Evolutionary conservation across 208 protist genomes (phyloP).

Genomic region (Acanthamoeba healyi): DNA sequence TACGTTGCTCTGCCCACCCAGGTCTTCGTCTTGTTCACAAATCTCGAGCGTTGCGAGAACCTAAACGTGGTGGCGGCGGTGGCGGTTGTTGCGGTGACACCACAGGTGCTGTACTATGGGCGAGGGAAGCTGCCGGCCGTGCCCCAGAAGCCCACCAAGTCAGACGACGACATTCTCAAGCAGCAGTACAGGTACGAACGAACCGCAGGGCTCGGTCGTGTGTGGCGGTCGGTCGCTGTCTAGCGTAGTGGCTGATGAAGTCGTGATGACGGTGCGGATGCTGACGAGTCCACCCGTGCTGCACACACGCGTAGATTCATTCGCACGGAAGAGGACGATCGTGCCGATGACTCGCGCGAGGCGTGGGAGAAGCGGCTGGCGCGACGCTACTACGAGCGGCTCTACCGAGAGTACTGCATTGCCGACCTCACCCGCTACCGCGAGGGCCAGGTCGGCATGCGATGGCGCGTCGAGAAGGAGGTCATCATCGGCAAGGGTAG

Average conservation of each 20-base stretch:
- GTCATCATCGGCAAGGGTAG: constrained; percentile 75
- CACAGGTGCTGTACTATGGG: constrained; percentile 31
- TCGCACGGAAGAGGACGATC: constrained; percentile 68
- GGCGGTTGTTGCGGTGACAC: neutral
- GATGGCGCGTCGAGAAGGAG: constrained; percentile 74
- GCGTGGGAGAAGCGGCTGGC: constrained; percentile 74
- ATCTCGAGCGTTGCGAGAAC: too few species aligned
- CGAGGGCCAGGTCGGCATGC: constrained; percentile 72
- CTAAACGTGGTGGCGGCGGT: too few species aligned
- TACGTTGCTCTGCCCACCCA: too few species aligned
- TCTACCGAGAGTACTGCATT: constrained; percentile 74
- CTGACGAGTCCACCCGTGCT: too few species aligned
- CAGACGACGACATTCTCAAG: constrained; percentile 65
- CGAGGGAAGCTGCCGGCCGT: constrained; percentile 16
- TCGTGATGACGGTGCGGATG: neutral
- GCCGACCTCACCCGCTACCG: constrained; percentile 69
- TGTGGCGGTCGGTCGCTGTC: neutral
- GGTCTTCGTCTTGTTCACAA: too few species aligned
- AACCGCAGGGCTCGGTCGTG: neutral
- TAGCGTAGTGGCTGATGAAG: neutral
- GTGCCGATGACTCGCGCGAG: constrained; percentile 45
- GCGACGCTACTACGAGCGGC: constrained; percentile 53
- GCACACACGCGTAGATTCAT: neutral
- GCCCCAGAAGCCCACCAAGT: constrained; percentile 35
- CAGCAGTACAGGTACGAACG: constrained; percentile 48